A percentile compares a stretch with the other conserved stretches of the same genome.
Evolutionary conservation across 2,329 filamentous ascomycete species (phyloP).

Genomic region (Neopestalotiopsis sp.): DNA sequence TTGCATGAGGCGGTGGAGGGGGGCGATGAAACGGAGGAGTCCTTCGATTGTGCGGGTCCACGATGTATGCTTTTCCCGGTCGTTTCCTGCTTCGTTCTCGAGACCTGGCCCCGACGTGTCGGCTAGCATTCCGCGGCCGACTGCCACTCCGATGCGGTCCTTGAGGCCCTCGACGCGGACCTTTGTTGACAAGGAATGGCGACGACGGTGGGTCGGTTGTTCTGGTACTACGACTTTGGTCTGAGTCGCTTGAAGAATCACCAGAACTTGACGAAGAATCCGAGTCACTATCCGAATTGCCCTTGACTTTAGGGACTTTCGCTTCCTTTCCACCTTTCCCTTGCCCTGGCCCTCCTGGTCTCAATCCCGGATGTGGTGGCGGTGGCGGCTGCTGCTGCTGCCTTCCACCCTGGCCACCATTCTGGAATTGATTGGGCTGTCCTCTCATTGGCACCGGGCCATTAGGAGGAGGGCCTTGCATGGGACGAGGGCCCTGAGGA

Average conservation of each 20-base stretch:
- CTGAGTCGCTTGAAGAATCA: not conserved
- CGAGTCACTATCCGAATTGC: slow-evolving; percentile 6
- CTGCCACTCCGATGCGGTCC: not conserved
- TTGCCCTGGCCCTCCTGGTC: not conserved
- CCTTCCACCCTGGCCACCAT: not conserved
- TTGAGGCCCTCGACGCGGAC: not conserved
- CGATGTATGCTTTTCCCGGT: slow-evolving; percentile 6
- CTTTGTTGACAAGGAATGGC: not conserved
- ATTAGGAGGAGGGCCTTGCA: not conserved
- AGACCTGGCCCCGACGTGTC: not conserved
- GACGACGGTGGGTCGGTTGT: slow-evolving; percentile 11
- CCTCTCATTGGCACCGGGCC: not conserved
- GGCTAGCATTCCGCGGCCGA: not conserved
- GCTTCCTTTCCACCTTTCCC: not conserved
- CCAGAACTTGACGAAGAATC: slow-evolving; percentile 13
- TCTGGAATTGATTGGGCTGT: not conserved
- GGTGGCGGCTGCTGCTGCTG: not conserved
- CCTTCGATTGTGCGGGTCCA: not conserved
- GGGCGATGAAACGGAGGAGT: not conserved
- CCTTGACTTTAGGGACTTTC: not conserved
- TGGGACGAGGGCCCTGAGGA: not conserved
- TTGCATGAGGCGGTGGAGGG: not conserved
- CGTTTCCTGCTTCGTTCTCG: not conserved
- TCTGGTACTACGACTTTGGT: not conserved
- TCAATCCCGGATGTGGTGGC: not conserved